Base-by-base conservation (phyloP, 2,329 filamentous ascomycete species). In the Sporothrix protearum region DNA sequence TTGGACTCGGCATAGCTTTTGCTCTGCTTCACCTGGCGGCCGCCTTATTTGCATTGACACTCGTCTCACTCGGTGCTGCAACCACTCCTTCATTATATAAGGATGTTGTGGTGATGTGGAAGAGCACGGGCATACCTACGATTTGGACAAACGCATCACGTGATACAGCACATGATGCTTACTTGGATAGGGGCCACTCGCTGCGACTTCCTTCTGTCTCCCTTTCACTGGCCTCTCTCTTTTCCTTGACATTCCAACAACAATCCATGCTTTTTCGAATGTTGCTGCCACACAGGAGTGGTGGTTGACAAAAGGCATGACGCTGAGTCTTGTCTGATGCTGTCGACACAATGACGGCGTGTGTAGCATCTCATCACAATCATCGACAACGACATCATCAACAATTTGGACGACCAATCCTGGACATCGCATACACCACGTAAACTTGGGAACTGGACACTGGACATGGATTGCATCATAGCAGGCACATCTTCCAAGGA, bases 161-260 rank as follows among this genome's bases (percentile, higher is more conserved):
- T 66, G 61, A 66, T 2, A 47, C 28, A n/a, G 47, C 61, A 64
- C 61, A 47, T 64, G 61, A 30, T 64, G 39, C n/a, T 49, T 63
- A 28, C 36, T 14, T 25, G 59, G n/a, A 45, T 63, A 63, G 36
- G 59, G 59, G 33, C 16, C 36, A 2, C 16, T 6, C 14, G 53
- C 19, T n/a, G 36, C 14, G 36, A 42, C 33, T 42, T 63, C 36
- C 36, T 61, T 39, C 7, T 42, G 19, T 22, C 22, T 61, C 19
- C n/a, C n/a, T n/a, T 22, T 10, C 57, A 22, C 57, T 61, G 57
- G 57, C 57, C 33, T 19, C 33, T 42, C 30, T 22, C 30, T 66
- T 47, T 66, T 2, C 22, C 49, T 63, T 10, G 36, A 63, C 59
- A 63, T 42, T 10, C 6, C n/a, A 4, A 63, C 59, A 45, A 45